phyloP scores from a whole-genome alignment of 176 grass and related monocot species.

The Oryza longistaminata region DNA sequence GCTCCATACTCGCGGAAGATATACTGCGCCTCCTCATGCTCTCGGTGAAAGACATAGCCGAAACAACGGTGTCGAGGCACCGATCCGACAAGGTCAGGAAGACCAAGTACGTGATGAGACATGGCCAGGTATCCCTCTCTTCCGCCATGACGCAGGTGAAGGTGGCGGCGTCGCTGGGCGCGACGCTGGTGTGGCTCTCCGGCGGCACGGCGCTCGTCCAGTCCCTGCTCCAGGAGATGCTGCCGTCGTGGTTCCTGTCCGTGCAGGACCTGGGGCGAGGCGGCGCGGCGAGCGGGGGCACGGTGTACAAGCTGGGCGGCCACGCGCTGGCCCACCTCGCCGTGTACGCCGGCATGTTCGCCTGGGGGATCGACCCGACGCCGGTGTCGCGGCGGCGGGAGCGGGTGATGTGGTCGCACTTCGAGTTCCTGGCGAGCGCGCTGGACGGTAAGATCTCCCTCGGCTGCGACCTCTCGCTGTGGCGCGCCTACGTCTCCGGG shows the following conservation, averaged over 20 bases:
- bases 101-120: conserved; percentile 61
- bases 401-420: conserved; percentile 62
- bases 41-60: conserved; percentile 79
- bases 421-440: conserved; percentile 77
- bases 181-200: conserved; percentile 81
- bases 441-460: conserved; percentile 85
- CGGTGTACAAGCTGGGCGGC: conserved; percentile 65
- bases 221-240: conserved; percentile 85
- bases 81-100: conserved; percentile 60
- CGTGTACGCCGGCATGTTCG: conserved; percentile 82
- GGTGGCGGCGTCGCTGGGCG: conserved; percentile 72
- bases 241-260: conserved; percentile 87
- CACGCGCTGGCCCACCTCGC: conserved; percentile 73
- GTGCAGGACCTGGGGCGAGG: conserved; percentile 65
- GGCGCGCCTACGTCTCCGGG: conserved; percentile 74
- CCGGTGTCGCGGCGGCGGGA: conserved; percentile 62
- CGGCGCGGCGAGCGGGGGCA: conserved; percentile 45
- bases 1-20: conserved; percentile 72
- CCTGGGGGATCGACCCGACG: conserved; percentile 74
- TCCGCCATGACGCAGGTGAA: conserved; percentile 72
- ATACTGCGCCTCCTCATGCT: conserved; percentile 79
- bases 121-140: conserved; percentile 70
- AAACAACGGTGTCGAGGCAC: conserved; percentile 52
- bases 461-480: conserved; percentile 68
- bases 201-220: conserved; percentile 79